A percentile compares a stretch with the other conserved stretches of the same genome.
These are phyloP conservation scores for Rhypophila decipiens DNA, from an alignment of 495 filamentous ascomycete genomes.

Conservation along the genomic window DNA sequence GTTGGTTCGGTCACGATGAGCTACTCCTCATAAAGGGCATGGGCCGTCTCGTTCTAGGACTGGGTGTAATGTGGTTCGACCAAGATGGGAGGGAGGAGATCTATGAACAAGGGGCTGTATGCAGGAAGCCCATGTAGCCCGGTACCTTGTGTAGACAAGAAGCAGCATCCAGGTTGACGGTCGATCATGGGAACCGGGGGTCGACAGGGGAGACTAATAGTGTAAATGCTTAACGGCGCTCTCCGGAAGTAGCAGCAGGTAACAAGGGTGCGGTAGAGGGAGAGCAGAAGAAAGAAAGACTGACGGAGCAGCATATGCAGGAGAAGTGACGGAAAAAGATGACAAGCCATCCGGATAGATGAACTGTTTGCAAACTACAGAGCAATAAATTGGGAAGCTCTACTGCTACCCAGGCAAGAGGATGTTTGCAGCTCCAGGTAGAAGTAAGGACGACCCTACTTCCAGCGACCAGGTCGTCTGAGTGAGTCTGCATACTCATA, in stretches of 20 bases:
- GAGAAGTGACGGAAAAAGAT: conserved; percentile 9
- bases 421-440: no score
- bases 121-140: conserved; percentile 2
- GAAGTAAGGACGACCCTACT: no score
- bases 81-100: conserved; percentile 6
- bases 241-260: conserved; percentile 1
- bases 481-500: no score
- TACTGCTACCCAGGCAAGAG: no score
- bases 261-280: conserved; percentile 3
- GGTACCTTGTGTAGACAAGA: not conserved
- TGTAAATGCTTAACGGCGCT: conserved; percentile 1
- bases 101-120: conserved; percentile 8
- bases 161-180: conserved; percentile 6
- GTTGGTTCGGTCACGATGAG: conserved; percentile 5
- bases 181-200: not conserved
- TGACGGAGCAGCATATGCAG: not conserved
- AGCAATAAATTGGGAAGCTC: no score
- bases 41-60: not conserved
- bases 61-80: not conserved
- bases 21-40: not conserved
- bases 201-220: no score
- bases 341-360: conserved; percentile 4
- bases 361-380: conserved; percentile 8
- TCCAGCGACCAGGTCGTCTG: no score
- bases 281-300: not conserved